These are phyloP conservation scores for Daldinia loculata DNA, from an alignment of 495 filamentous ascomycete genomes.

Conservation along the genomic window DNA sequence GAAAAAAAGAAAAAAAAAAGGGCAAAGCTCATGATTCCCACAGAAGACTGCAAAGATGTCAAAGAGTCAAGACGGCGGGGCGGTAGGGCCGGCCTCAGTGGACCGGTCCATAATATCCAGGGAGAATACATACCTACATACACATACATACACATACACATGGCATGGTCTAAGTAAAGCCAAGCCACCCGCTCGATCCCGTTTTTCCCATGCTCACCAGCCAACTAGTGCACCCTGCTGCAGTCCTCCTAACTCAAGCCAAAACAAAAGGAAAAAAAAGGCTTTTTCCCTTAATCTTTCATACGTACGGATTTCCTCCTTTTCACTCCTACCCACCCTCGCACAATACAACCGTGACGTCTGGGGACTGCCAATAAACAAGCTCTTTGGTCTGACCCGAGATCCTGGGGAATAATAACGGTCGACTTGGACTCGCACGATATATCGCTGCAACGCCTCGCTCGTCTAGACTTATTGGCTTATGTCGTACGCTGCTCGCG, in stretches of 20 bases:
- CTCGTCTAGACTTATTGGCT: conserved; percentile 25
- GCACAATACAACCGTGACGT: conserved; percentile 40
- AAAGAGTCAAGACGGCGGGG: conserved; percentile 21
- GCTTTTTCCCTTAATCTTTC: conserved; percentile 9
- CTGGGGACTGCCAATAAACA: conserved; percentile 35
- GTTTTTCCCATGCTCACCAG: conserved; percentile 26
- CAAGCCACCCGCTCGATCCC: conserved; percentile 38
- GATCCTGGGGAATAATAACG: conserved; percentile 27
- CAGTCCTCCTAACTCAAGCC: conserved; percentile 10
- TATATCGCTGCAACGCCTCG: conserved; percentile 34
- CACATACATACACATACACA: no score
- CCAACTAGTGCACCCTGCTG: conserved; percentile 33
- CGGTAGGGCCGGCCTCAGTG: conserved; percentile 28
- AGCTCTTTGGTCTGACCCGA: conserved; percentile 21
- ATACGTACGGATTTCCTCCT: conserved; percentile 24
- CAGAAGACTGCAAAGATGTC: conserved; percentile 10
- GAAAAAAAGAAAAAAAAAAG: conserved; percentile 23
- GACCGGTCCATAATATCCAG: conserved; percentile 11
- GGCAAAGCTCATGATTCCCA: conserved; percentile 25
- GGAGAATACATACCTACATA: conserved; percentile 8
- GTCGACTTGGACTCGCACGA: conserved; percentile 31
- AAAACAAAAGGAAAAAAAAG: conserved; percentile 8
- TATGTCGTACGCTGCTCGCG: conserved; percentile 27
- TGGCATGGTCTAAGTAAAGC: conserved; percentile 29
- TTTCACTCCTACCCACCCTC: conserved; percentile 40